Percentiles rank a stretch among this genome's conserved stretches.
These are phyloP conservation scores for Hypoxylon rubiginosum DNA, from an alignment of 2,329 filamentous ascomycete species.

Conservation along the genomic window DNA sequence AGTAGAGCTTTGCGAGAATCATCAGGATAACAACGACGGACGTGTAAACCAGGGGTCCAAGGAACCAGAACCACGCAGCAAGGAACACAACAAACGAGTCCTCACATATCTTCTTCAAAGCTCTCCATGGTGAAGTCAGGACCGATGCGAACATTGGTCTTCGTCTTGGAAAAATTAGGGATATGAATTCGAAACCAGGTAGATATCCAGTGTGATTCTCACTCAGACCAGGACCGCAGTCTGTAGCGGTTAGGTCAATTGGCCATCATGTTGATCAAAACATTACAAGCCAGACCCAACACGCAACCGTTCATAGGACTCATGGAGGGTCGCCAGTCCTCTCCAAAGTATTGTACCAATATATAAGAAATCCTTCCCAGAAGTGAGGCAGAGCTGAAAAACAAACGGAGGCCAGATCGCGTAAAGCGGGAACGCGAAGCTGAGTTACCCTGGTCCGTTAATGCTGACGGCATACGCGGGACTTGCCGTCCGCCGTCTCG, in stretches of 20 bases:
- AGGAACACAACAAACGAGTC: neutral
- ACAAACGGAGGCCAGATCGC: neutral
- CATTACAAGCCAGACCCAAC: no score
- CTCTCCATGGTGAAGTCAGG: neutral
- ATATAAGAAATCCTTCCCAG: no score
- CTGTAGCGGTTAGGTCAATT: neutral
- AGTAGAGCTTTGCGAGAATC: neutral
- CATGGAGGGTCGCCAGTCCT: no score
- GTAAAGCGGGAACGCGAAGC: neutral
- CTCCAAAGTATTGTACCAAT: no score
- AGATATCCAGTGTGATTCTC: neutral
- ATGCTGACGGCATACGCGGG: conserved; percentile 1
- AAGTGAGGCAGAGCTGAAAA: no score
- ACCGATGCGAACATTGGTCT: neutral
- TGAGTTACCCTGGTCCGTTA: neutral
- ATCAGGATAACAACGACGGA: neutral
- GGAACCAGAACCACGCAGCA: neutral
- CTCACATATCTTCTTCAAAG: neutral
- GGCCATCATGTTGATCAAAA: neutral
- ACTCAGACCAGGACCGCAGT: no score
- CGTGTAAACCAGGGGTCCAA: neutral
- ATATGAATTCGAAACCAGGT: neutral
- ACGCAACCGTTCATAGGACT: no score
- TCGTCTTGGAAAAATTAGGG: neutral
- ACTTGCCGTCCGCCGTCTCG: conserved; percentile 7